These are phyloP conservation scores for Lobosporangium transversale DNA, from an alignment of 192 early-diverging fungal species.

Conservation along the genomic window DNA sequence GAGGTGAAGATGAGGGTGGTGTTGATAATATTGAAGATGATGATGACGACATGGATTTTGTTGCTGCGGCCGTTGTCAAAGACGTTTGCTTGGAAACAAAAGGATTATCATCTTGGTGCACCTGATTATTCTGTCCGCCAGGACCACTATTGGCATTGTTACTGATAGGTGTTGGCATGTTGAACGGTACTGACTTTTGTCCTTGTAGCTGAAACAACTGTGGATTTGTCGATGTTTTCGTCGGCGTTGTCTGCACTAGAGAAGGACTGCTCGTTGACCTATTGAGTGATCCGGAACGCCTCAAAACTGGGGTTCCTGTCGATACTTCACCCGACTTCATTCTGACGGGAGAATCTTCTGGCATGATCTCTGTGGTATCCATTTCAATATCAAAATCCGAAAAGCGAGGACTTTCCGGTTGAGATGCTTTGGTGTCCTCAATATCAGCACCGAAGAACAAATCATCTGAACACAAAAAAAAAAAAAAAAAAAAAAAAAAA, in stretches of 20 bases:
- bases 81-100: background rate
- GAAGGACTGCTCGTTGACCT: slow-evolving; percentile 29
- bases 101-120: no score
- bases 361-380: slow-evolving; percentile 21
- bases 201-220: background rate
- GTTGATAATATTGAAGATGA: background rate
- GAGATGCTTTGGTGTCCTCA: slow-evolving; percentile 24
- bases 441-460: slow-evolving; percentile 32
- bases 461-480: no score
- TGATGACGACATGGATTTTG: background rate
- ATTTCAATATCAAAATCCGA: slow-evolving; percentile 31
- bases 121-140: background rate
- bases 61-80: background rate
- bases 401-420: slow-evolving; percentile 43
- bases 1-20: background rate
- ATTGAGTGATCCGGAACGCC: slow-evolving; percentile 14
- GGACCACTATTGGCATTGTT: no score
- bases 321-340: background rate
- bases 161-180: background rate
- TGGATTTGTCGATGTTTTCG: background rate
- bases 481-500: background rate
- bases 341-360: slow-evolving; percentile 30
- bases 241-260: slow-evolving; percentile 29
- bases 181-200: background rate
- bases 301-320: background rate